Evolutionary conservation across 148 eudicot genomes (phyloP), one percentile per base, ranked within the genome.

Genomic region (Chenopodium quinoa): DNA sequence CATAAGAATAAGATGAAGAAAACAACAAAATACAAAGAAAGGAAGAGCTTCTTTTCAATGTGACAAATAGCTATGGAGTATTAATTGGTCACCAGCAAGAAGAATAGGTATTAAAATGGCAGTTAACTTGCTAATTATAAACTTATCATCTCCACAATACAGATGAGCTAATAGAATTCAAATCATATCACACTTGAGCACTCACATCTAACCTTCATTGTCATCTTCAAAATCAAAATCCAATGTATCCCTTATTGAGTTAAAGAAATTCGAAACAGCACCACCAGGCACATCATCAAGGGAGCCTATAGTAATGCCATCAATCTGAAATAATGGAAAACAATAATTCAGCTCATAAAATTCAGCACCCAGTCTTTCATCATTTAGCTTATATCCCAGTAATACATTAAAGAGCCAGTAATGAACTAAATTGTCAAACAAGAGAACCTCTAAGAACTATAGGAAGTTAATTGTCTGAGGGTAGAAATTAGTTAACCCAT

Each of bases 211-310:
- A 93, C 99, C 99, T 94, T 96, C 97, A 85, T 96, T 92, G 54
- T 94, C 98, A 83, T 96, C 98, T 13, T 87, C 98, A 89, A 91
- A 96, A 88, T 96, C 99, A 85, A 96, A 96, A 87, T 96, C 99
- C 90, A 96, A 78, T n/a, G 99, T 94, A 83, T 88, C 84, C 82
- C 93, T 88, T 79, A 96, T 81, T 75, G 99, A 96, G 89, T 88
- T 90, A 88, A 96, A 91, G 86, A 96, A 96, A 31, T 86, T 80
- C 47, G 88, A 56, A 78, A 96, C 94, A 60, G 94, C 85, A 75
- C 82, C 89, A 77, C 81, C 85, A 62, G 97, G 98, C 77, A 94
- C 88, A 83, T 96, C 99, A 88, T 96, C 99, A 86, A 94, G 85
- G 73, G 98, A 94, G 84, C 93, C 91, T 83, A 96, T 78, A 79